Conservation (phyloP, 1,284 basidiomycete species). For the Melampsora larici-populina region DNA sequence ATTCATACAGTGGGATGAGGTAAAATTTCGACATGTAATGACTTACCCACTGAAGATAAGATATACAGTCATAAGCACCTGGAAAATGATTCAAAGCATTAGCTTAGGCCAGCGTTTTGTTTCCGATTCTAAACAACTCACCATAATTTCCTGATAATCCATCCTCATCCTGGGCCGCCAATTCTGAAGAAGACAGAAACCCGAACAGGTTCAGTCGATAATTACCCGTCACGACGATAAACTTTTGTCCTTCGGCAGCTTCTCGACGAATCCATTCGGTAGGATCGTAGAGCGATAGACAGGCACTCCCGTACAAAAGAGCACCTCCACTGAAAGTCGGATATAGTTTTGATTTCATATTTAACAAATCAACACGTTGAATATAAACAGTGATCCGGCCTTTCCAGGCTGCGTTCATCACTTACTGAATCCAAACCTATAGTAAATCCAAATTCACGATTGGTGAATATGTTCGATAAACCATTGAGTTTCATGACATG, state of each 20-base stretch:
- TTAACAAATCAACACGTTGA: background rate
- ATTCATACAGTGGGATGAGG: background rate
- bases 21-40: background rate
- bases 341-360: background rate
- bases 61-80: conserved; percentile 41
- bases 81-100: background rate
- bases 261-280: conserved; percentile 43
- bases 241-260: conserved; percentile 19
- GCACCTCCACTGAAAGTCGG: conserved; percentile 24
- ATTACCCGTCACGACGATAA: conserved; percentile 42
- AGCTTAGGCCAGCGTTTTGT: no score
- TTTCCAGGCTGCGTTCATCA: background rate
- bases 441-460: background rate
- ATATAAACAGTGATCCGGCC: background rate
- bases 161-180: conserved; percentile 17
- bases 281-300: conserved; percentile 28
- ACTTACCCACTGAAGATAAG: conserved; percentile 38
- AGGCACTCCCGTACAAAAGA: conserved; percentile 18
- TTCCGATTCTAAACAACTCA: conserved; percentile 4
- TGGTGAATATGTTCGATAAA: background rate
- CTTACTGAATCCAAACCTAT: conserved; percentile 42
- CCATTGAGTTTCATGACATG: no score
- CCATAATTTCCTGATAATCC: conserved; percentile 43
- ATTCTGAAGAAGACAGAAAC: conserved; percentile 32
- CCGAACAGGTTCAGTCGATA: conserved; percentile 29